These are phyloP conservation scores for Testicularia cyperi DNA, from an alignment of 1,284 basidiomycete species.

Conservation along the genomic window DNA sequence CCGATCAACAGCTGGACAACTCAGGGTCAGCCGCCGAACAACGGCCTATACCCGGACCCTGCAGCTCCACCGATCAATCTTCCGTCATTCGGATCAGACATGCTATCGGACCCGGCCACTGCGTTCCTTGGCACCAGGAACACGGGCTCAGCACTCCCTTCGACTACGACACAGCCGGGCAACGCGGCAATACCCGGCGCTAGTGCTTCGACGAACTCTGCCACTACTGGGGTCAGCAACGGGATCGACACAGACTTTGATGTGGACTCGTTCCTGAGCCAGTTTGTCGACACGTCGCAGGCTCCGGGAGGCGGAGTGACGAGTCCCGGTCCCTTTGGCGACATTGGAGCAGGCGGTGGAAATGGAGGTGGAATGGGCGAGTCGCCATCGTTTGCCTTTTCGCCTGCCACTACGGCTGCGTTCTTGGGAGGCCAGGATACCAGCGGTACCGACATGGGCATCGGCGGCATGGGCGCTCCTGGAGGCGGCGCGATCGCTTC, in stretches of 20 bases:
- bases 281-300: slow-evolving; percentile 44
- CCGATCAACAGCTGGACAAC: too few species aligned
- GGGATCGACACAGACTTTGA: slow-evolving; percentile 44
- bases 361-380: slow-evolving; percentile 4
- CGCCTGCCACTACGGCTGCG: slow-evolving; percentile 29
- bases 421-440: slow-evolving; percentile 11
- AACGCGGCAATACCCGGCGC: too few species aligned
- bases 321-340: slow-evolving; percentile 8
- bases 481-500: too few species aligned
- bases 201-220: slow-evolving; percentile 1
- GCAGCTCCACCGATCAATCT: not conserved
- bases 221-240: not conserved
- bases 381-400: slow-evolving; percentile 26
- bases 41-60: not conserved
- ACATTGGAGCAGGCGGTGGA: not conserved
- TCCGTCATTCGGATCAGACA: too few species aligned
- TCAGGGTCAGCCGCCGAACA: not conserved
- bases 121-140: too few species aligned
- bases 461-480: too few species aligned
- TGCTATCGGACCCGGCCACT: too few species aligned
- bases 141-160: too few species aligned
- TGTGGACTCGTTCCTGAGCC: slow-evolving; percentile 49
- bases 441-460: too few species aligned
- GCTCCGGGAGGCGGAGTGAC: slow-evolving; percentile 33
- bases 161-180: too few species aligned